Percentiles rank a stretch among this genome's conserved stretches.
phyloP scores from a whole-genome alignment of 352 stramenopile genomes.

The Phytophthora ramorum region DNA sequence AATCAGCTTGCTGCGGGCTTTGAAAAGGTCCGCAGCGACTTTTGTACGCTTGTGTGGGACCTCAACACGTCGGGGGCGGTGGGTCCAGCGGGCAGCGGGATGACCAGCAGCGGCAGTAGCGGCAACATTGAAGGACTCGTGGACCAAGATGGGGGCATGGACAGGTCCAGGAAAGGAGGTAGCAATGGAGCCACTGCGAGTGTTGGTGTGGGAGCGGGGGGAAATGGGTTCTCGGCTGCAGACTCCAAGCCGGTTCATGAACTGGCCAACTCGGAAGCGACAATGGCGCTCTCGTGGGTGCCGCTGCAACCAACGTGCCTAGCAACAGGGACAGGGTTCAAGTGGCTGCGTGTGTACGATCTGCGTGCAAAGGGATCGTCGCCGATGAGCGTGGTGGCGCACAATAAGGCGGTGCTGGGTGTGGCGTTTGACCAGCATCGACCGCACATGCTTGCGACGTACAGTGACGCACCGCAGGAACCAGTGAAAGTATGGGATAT shows the following conservation, averaged over 20 bases:
- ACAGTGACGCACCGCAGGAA: conserved; percentile 83
- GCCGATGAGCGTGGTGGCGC: conserved; percentile 83
- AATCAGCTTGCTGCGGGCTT: conserved; percentile 84
- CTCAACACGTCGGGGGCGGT: conserved; percentile 54
- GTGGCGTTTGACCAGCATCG: conserved; percentile 86
- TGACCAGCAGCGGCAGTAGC: conserved; percentile 29
- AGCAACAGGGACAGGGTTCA: conserved; percentile 86
- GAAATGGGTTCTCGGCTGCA: conserved; percentile 34
- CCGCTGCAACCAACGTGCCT: conserved; percentile 83
- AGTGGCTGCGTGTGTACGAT: conserved; percentile 90
- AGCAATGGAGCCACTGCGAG: conserved; percentile 23
- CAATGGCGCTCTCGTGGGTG: conserved; percentile 84
- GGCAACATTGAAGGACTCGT: conserved; percentile 38
- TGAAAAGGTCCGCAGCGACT: conserved; percentile 89
- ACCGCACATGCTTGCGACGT: conserved; percentile 84
- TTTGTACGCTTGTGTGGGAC: conserved; percentile 88
- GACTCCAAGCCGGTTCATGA: conserved; percentile 78
- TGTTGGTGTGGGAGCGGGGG: conserved; percentile 29
- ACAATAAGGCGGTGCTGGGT: conserved; percentile 86
- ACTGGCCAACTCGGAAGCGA: conserved; percentile 86
- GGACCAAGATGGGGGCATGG: conserved; percentile 35
- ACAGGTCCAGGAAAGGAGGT: conserved; percentile 38
- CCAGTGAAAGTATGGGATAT: conserved; percentile 90
- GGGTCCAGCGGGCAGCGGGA: conserved; percentile 2
- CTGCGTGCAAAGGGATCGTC: conserved; percentile 59